These are phyloP conservation scores for Pseudogymnoascus verrucosus DNA, from an alignment of 2,329 filamentous ascomycete genomes.

Conservation along the genomic window DNA sequence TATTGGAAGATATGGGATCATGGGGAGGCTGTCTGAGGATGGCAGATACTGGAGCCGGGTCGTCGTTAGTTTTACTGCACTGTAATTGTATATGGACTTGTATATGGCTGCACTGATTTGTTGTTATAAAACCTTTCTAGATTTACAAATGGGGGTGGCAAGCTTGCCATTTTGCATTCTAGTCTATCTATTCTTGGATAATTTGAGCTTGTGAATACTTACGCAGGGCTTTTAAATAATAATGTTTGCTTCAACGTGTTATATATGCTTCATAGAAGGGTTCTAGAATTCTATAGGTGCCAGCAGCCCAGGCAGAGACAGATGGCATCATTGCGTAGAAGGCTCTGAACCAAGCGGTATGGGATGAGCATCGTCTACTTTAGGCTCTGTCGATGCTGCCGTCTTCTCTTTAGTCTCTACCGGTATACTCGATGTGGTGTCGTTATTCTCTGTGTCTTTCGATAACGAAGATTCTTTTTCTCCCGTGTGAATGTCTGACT, in stretches of 20 bases:
- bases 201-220: neutral
- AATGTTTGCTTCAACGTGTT: neutral
- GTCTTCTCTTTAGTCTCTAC: neutral
- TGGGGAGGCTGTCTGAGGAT: neutral
- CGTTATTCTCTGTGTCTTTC: neutral
- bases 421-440: neutral
- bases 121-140: neutral
- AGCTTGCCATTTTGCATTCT: neutral
- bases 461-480: neutral
- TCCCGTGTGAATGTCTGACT: neutral
- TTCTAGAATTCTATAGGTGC: neutral
- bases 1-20: neutral
- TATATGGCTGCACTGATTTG: neutral
- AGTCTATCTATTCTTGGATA: neutral
- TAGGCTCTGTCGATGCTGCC: neutral
- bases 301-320: neutral
- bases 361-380: neutral
- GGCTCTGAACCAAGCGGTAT: neutral
- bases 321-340: no score
- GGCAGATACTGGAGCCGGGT: neutral
- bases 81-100: neutral
- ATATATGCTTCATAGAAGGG: neutral
- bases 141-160: neutral
- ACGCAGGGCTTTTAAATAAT: neutral
- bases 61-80: neutral